phyloP scores from a whole-genome alignment of 208 protist species.

The Wallacemonas sp. region DNA sequence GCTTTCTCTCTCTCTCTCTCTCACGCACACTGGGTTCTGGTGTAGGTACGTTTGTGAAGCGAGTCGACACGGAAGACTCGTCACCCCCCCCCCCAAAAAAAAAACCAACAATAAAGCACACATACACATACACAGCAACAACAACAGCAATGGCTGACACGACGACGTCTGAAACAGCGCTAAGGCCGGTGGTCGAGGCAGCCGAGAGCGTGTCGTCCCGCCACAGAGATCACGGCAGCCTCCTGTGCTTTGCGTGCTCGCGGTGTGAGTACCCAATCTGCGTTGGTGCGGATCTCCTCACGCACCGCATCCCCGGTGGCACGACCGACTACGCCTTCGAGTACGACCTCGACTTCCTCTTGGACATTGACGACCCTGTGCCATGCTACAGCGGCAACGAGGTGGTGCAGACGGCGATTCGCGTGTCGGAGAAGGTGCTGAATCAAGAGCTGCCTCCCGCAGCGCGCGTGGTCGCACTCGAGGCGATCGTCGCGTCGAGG shows the following conservation, averaged over 20 bases:
- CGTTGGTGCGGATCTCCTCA: constrained; percentile 44
- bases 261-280: constrained; percentile 85
- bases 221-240: neutral
- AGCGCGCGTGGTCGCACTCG: constrained; percentile 51
- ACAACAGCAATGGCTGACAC: neutral
- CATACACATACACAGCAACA: neutral
- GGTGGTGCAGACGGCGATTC: constrained; percentile 40
- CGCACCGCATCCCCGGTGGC: constrained; percentile 34
- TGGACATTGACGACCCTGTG: constrained; percentile 67
- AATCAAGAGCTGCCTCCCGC: constrained; percentile 49
- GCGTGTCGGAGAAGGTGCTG: constrained; percentile 65
- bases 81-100: no score
- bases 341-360: constrained; percentile 73
- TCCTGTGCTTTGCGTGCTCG: constrained; percentile 72
- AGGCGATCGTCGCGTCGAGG: constrained; percentile 62
- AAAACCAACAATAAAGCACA: no score
- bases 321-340: constrained; percentile 63
- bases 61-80: no score
- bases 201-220: neutral
- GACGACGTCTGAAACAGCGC: neutral
- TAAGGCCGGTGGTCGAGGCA: neutral
- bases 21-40: no score
- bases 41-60: no score
- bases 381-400: constrained; percentile 85
- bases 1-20: constrained; percentile 23